These are phyloP conservation scores for Trichophyton schoenleinii DNA, from an alignment of 2,329 filamentous ascomycete species.

Conservation along the genomic window DNA sequence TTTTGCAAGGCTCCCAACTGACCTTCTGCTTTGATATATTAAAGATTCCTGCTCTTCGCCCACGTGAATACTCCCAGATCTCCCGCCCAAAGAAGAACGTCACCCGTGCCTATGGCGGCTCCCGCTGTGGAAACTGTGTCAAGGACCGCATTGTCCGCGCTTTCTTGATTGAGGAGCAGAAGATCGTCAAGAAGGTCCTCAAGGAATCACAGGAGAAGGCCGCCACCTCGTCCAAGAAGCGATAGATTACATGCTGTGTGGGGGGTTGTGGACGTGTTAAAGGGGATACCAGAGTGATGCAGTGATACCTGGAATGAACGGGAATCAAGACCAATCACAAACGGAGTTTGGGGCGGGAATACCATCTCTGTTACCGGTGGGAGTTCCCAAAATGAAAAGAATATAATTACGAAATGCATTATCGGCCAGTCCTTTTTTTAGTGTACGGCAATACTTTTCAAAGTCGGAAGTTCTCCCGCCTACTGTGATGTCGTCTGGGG, in stretches of 20 bases:
- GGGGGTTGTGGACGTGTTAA: background rate
- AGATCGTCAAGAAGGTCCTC: constrained; percentile 99
- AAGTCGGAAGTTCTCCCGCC: background rate
- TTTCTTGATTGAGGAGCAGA: constrained; percentile 99
- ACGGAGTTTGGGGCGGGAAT: constrained; percentile 3
- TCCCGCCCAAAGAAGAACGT: constrained; percentile 99
- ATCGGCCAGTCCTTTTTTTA: background rate
- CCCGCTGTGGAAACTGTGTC: constrained; percentile 96
- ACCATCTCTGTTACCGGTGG: background rate
- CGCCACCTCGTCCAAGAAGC: constrained; percentile 26
- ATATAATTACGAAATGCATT: constrained; percentile 5
- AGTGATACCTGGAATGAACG: background rate
- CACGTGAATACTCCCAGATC: constrained; percentile 93
- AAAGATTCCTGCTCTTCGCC: constrained; percentile 89
- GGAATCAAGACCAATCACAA: constrained; percentile 2
- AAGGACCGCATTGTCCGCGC: constrained; percentile 95
- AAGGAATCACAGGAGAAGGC: constrained; percentile 82
- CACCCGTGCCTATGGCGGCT: constrained; percentile 95
- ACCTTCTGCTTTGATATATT: background rate
- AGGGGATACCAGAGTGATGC: background rate
- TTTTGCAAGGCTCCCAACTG: background rate
- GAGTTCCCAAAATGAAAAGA: constrained; percentile 2
- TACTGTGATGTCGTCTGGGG: background rate
- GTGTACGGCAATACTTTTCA: background rate
- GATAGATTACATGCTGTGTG: constrained; percentile 23